Evolutionary conservation across 306 rosid genomes (phyloP).

Genomic region (Vigna nakashimae): DNA sequence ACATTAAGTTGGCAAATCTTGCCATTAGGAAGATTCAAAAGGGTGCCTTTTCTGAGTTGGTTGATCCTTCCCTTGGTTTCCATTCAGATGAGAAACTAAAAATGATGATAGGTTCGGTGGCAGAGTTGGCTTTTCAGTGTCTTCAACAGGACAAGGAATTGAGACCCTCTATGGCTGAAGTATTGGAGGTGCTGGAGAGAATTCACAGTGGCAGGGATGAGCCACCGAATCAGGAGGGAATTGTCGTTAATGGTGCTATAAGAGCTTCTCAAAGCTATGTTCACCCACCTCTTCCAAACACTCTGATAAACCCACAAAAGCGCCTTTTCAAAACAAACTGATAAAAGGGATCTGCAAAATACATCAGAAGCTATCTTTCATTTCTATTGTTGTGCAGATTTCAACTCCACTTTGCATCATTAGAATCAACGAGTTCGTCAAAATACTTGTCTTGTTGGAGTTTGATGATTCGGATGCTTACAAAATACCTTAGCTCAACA

Average conservation of each 20-base stretch:
- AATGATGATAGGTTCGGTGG: constrained; percentile 34
- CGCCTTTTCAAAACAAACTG: constrained; percentile 44
- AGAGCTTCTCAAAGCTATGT: constrained; percentile 2
- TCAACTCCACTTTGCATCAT: too few relatives aligned
- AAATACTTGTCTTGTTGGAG: too few relatives aligned
- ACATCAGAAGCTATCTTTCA: constrained; percentile 19
- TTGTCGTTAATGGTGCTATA: constrained; percentile 15
- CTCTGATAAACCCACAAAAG: constrained; percentile 40
- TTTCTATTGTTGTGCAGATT: too few relatives aligned
- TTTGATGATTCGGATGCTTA: too few relatives aligned
- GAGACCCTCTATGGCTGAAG: constrained; percentile 52
- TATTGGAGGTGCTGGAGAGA: constrained; percentile 35
- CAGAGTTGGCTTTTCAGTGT: constrained; percentile 47
- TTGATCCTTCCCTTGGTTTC: constrained; percentile 47
- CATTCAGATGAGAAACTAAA: constrained; percentile 29
- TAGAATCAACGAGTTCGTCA: too few relatives aligned
- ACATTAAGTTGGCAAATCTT: constrained; percentile 43
- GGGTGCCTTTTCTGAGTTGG: constrained; percentile 12
- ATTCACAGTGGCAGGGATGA: constrained; percentile 35
- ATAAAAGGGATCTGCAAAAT: constrained; percentile 43
- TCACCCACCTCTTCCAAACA: constrained; percentile 37
- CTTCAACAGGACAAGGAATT: constrained; percentile 41
- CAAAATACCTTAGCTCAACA: too few relatives aligned
- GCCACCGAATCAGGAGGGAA: constrained; percentile 19
- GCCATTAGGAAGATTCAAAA: constrained; percentile 43